Base-by-base conservation (phyloP, 306 rosid species). In the Gillenia trifoliata region DNA sequence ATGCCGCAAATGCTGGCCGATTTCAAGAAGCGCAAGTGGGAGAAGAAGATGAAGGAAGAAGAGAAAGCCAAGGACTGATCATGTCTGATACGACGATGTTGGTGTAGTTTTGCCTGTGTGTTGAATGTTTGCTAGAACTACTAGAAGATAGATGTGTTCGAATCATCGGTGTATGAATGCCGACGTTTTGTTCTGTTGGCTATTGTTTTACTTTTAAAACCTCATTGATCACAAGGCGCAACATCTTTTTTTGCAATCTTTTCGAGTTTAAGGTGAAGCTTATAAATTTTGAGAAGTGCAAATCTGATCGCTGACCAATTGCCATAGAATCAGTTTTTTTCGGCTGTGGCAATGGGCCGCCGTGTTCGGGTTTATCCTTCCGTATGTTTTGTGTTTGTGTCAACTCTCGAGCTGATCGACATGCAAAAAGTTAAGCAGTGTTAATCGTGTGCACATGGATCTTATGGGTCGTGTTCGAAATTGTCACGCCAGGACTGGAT, bases 31-130 rank as follows among this genome's bases (percentile, higher is more conserved):
- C 96, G 90, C 68, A 81, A 62, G 81, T 89, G 98, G 98, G 92
- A 81, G 85, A 91, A 91, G 89, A 91, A 88, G 96, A 93, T 93
- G 97, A 91, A 93, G 86, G 97, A 91, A 77, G 98, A 91, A 81
- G 93, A 91, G 83, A 93, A 93, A 88, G 74, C 31, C 50, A 91
- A 88, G 40, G 55, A 16, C 49, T 86, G 72, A 79, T 73, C 54
- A 36, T 38, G 1, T 63, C 11, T 43, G 62, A 33, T 25, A 64
- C 28, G 25, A 20, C 15, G 73, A 68, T 23, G 30, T 33, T 30
- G 68, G 28, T 74, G 50, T 72, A 17, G 19, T 64, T 43, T 54
- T 54, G 60, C 13, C 17, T 43, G 49, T 30, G 17, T 23, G 19
- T 29, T 30, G n/a, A 41, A 54, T 49, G 33, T 20, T 28, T 49